Percentiles rank a stretch among this genome's conserved stretches.
Evolutionary conservation across 805 yeast species (phyloP).

Genomic region (Schwanniomyces yamadae): DNA sequence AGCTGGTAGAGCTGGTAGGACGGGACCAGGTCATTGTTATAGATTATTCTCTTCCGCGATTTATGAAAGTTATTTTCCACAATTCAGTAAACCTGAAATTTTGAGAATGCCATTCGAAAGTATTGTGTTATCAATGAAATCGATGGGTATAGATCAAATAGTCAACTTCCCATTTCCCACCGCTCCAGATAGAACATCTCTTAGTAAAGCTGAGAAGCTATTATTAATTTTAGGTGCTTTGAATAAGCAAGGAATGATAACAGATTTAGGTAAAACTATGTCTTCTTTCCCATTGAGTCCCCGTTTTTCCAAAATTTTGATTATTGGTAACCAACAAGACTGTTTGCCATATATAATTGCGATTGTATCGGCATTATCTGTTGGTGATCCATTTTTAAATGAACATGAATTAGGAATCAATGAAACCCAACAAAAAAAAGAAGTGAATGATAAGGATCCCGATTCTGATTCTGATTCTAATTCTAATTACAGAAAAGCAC

Average conservation of each 20-base stretch:
- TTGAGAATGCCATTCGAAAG: constrained; percentile 95
- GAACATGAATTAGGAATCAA: constrained; percentile 71
- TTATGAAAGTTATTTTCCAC: constrained; percentile 78
- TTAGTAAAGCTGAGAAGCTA: constrained; percentile 65
- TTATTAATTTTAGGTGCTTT: constrained; percentile 79
- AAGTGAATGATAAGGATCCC: constrained; percentile 22
- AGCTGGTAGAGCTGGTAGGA: constrained; percentile 96
- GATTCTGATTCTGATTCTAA: constrained; percentile 24
- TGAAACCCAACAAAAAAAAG: constrained; percentile 11
- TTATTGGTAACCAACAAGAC: constrained; percentile 81
- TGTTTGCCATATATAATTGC: constrained; percentile 90
- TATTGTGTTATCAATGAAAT: constrained; percentile 91
- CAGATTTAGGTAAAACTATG: constrained; percentile 83
- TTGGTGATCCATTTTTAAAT: constrained; percentile 84
- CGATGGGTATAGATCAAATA: constrained; percentile 92
- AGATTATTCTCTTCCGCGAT: constrained; percentile 91
- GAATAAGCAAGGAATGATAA: constrained; percentile 52
- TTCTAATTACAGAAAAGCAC: too few species aligned
- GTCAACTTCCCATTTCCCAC: constrained; percentile 96
- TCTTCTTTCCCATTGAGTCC: constrained; percentile 92
- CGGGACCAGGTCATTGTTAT: constrained; percentile 98
- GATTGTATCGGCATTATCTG: constrained; percentile 86
- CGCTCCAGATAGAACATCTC: constrained; percentile 67
- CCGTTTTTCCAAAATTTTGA: constrained; percentile 83
- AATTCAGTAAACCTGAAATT: constrained; percentile 87